Percentiles rank a stretch among this genome's conserved stretches.
These are phyloP conservation scores for Phytopythium sindhum DNA, from an alignment of 352 stramenopile species.

Conservation along the genomic window DNA sequence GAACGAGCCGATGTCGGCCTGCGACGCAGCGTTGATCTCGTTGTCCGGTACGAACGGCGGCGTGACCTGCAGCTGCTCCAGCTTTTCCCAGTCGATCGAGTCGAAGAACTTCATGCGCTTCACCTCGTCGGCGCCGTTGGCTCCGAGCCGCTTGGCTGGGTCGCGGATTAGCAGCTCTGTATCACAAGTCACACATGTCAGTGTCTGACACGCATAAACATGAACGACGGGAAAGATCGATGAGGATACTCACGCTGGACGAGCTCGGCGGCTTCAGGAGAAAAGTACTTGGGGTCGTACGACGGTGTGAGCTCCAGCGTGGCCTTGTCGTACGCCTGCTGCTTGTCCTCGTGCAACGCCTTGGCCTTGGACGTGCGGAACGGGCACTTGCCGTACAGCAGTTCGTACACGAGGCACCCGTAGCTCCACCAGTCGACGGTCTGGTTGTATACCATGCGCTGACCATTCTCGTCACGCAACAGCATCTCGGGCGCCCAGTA, in stretches of 20 bases:
- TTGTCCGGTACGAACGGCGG: constrained; percentile 79
- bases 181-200: constrained; percentile 11
- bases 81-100: constrained; percentile 64
- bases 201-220: not conserved
- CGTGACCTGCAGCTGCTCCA: constrained; percentile 62
- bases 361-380: constrained; percentile 95
- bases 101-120: constrained; percentile 83
- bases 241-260: constrained; percentile 55
- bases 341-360: constrained; percentile 90
- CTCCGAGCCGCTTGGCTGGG: constrained; percentile 62
- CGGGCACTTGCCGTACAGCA: constrained; percentile 95
- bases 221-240: no score
- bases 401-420: constrained; percentile 96
- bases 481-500: constrained; percentile 99
- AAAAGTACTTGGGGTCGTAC: constrained; percentile 83
- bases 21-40: constrained; percentile 82
- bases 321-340: constrained; percentile 82
- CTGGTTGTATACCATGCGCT: constrained; percentile 93
- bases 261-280: constrained; percentile 64
- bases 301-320: constrained; percentile 73
- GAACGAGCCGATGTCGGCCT: constrained; percentile 79
- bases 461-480: constrained; percentile 84
- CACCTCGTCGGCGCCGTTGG: constrained; percentile 68
- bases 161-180: constrained; percentile 75
- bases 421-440: constrained; percentile 98